Evolutionary conservation across 257 asterid genomes (phyloP).

Genomic region (Nicotiana tomentosiformis): DNA sequence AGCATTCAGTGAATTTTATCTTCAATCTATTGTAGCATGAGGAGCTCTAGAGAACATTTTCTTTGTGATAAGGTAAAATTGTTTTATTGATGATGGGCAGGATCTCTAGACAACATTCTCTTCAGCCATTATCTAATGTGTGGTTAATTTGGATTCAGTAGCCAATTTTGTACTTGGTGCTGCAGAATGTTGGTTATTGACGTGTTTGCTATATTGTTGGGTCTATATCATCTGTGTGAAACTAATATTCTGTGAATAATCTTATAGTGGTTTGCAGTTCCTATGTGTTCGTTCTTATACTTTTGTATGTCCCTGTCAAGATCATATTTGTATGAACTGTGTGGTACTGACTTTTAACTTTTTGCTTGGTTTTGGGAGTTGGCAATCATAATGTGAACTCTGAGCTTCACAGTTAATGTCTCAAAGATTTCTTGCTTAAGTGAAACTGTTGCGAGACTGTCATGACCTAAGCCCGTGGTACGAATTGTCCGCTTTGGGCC

Average conservation of each 20-base stretch:
- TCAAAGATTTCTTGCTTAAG: background rate
- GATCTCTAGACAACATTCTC: background rate
- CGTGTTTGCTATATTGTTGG: background rate
- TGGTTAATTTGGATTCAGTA: background rate
- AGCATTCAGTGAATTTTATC: background rate
- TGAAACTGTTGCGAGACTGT: background rate
- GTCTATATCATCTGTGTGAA: background rate
- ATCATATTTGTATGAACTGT: background rate
- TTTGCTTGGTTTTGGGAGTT: conserved; percentile 1
- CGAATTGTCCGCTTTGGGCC: too few relatives aligned
- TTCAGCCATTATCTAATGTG: background rate
- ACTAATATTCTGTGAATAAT: background rate
- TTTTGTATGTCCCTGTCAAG: background rate
- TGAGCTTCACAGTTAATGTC: background rate
- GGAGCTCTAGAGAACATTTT: background rate
- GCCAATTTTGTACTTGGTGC: background rate
- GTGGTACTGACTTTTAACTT: background rate
- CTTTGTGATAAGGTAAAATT: background rate
- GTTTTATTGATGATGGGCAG: background rate
- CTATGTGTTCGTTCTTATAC: background rate
- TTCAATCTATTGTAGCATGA: background rate
- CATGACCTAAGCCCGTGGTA: too few relatives aligned
- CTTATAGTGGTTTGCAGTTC: background rate
- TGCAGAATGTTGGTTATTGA: background rate
- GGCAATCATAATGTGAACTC: background rate